A percentile compares a stretch with the other conserved stretches of the same genome.
Conservation (phyloP, 257 asterid species). For the Jacaranda copaia region DNA sequence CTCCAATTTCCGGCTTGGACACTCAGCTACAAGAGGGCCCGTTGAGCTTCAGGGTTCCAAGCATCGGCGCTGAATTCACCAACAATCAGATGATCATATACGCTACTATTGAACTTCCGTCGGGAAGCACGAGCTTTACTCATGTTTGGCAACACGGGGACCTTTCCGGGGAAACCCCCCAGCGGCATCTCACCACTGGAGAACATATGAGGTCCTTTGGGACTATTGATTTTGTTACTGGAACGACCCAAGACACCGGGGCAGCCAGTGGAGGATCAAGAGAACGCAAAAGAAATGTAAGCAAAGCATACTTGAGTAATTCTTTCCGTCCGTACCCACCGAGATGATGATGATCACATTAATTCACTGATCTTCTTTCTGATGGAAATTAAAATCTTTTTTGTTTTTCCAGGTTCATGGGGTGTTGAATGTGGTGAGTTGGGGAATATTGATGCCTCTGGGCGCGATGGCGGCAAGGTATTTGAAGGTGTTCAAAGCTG, state of each 20-base stretch:
- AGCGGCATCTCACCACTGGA: conserved; percentile 4
- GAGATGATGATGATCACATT: too few species aligned
- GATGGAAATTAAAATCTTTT: background rate
- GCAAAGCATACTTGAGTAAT: conserved; percentile 17
- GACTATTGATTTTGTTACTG: conserved; percentile 60
- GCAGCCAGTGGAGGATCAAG: conserved; percentile 37
- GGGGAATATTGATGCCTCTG: conserved; percentile 81
- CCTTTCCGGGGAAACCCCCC: conserved; percentile 46
- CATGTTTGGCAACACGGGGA: conserved; percentile 82
- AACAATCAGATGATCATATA: conserved; percentile 53
- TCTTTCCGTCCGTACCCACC: too few species aligned
- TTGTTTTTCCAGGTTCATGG: conserved; percentile 60
- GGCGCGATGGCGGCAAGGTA: conserved; percentile 75
- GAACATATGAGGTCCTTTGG: conserved; percentile 48
- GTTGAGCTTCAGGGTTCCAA: conserved; percentile 67
- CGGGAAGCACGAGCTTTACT: conserved; percentile 54
- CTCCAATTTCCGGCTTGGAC: conserved; percentile 37
- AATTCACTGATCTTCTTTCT: background rate
- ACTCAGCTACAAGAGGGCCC: conserved; percentile 38
- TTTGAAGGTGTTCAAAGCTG: conserved; percentile 71
- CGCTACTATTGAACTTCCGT: conserved; percentile 67
- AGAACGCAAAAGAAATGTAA: conserved; percentile 58
- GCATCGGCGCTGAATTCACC: conserved; percentile 45
- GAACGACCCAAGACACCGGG: conserved; percentile 37
- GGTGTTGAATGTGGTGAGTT: conserved; percentile 75